A percentile compares a stretch with the other conserved stretches of the same genome.
Conservation (phyloP, 1,284 basidiomycete species). For the Marasmius sp. region DNA sequence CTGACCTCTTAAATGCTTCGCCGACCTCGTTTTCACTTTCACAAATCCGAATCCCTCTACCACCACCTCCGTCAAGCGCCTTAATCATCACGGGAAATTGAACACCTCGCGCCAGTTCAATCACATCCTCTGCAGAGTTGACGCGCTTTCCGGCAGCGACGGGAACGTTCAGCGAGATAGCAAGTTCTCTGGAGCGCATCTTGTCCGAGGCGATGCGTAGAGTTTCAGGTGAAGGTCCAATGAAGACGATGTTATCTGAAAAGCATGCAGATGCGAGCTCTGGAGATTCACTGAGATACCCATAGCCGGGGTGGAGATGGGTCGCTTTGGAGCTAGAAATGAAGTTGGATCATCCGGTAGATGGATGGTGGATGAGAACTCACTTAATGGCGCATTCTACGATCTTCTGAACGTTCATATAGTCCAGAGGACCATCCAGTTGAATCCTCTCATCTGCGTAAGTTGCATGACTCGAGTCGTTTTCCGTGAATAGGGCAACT, state of each 20-base stretch:
- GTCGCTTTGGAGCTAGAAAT: slow-evolving; percentile 20
- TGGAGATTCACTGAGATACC: slow-evolving; percentile 51
- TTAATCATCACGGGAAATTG: slow-evolving; percentile 56
- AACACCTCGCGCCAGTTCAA: slow-evolving; percentile 31
- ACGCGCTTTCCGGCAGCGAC: slow-evolving; percentile 45
- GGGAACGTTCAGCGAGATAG: slow-evolving; percentile 39
- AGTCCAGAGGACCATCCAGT: slow-evolving; percentile 26
- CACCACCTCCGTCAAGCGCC: slow-evolving; percentile 55
- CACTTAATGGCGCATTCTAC: slow-evolving; percentile 27
- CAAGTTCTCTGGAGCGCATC: slow-evolving; percentile 50
- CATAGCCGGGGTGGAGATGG: slow-evolving; percentile 44
- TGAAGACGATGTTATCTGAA: slow-evolving; percentile 38
- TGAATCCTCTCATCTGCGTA: slow-evolving; percentile 34
- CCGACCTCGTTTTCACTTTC: slow-evolving; percentile 25
- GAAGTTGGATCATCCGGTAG: not conserved
- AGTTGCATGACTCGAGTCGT: slow-evolving; percentile 32
- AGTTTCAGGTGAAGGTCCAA: slow-evolving; percentile 45
- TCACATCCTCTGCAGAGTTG: slow-evolving; percentile 31
- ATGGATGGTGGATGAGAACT: not conserved
- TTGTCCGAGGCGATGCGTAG: slow-evolving; percentile 52
- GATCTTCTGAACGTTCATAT: slow-evolving; percentile 27
- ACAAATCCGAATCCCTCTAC: slow-evolving; percentile 49
- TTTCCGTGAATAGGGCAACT: slow-evolving; percentile 32
- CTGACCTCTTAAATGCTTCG: slow-evolving; percentile 41
- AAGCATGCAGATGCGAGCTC: slow-evolving; percentile 40